Percentiles rank a stretch among this genome's conserved stretches.
phyloP scores from a whole-genome alignment of 495 filamentous ascomycete species.

The Penicillium ucsense region DNA sequence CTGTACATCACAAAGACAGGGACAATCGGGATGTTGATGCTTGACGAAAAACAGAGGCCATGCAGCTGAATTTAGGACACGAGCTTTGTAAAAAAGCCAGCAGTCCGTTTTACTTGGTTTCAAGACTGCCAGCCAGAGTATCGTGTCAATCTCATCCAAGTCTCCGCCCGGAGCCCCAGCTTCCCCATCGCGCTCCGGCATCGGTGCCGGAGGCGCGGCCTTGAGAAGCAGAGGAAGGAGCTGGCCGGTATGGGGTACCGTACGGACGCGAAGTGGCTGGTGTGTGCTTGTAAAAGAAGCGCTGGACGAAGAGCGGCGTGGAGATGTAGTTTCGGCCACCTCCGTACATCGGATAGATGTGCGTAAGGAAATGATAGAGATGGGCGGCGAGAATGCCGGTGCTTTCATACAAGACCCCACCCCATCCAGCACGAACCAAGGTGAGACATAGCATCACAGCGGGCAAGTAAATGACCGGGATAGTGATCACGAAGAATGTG shows the following conservation, averaged over 20 bases:
- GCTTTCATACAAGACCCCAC: conserved; percentile 41
- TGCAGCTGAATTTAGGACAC: too few relatives aligned
- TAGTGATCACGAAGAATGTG: conserved; percentile 64
- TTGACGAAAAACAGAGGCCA: too few relatives aligned
- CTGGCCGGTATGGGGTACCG: conserved; percentile 43
- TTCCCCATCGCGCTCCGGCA: too few relatives aligned
- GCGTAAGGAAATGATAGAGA: conserved; percentile 73
- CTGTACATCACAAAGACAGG: too few relatives aligned
- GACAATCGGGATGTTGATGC: too few relatives aligned
- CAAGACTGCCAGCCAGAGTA: too few relatives aligned
- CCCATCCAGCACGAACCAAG: conserved; percentile 45
- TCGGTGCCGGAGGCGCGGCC: too few relatives aligned
- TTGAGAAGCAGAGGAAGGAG: too few relatives aligned
- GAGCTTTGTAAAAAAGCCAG: too few relatives aligned
- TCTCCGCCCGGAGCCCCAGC: too few relatives aligned
- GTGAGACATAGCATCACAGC: conserved; percentile 64
- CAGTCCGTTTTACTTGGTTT: too few relatives aligned
- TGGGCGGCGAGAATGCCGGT: conserved; percentile 76
- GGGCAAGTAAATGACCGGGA: conserved; percentile 66
- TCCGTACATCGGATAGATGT: conserved; percentile 75
- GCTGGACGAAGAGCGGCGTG: conserved; percentile 57
- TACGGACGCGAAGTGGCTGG: conserved; percentile 34
- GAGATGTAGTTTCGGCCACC: conserved; percentile 60
- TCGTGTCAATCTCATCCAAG: too few relatives aligned
- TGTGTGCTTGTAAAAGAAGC: conserved; percentile 44